These are phyloP conservation scores for Calonectria montana DNA, from an alignment of 2,329 filamentous ascomycete species.

Conservation along the genomic window DNA sequence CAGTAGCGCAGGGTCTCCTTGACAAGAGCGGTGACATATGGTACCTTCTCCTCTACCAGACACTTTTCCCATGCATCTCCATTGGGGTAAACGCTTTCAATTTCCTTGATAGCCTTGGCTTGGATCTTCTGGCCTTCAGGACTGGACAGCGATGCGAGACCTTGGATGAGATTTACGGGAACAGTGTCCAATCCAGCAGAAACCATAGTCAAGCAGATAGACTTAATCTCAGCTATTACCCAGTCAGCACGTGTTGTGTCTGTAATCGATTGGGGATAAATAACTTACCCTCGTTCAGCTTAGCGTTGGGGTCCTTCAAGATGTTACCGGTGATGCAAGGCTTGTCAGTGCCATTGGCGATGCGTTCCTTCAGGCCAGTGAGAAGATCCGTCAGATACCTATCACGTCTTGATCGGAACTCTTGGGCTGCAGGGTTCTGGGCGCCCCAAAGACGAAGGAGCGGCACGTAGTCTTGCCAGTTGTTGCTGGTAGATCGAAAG, in stretches of 20 bases:
- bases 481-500: constrained; percentile 82
- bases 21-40: constrained; percentile 81
- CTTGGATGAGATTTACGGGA: constrained; percentile 83
- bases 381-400: constrained; percentile 75
- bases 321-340: constrained; percentile 62
- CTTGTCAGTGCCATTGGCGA: constrained; percentile 53
- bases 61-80: constrained; percentile 82
- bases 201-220: constrained; percentile 85
- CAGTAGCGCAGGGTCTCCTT: constrained; percentile 84
- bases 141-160: constrained; percentile 79
- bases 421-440: constrained; percentile 70
- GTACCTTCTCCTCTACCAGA: constrained; percentile 78
- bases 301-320: constrained; percentile 61
- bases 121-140: constrained; percentile 77
- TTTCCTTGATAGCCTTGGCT: constrained; percentile 74
- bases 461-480: constrained; percentile 88
- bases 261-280: fast-evolving
- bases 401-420: constrained; percentile 76
- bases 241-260: fast-evolving
- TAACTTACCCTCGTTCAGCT: constrained; percentile 50
- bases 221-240: constrained; percentile 76
- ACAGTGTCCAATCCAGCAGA: constrained; percentile 86
- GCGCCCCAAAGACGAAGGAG: constrained; percentile 73
- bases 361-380: constrained; percentile 60
- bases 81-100: constrained; percentile 76